Percentiles rank a stretch among this genome's conserved stretches.
Evolutionary conservation across 257 asterid genomes (phyloP).

Genomic region (Linderniella brevidens): DNA sequence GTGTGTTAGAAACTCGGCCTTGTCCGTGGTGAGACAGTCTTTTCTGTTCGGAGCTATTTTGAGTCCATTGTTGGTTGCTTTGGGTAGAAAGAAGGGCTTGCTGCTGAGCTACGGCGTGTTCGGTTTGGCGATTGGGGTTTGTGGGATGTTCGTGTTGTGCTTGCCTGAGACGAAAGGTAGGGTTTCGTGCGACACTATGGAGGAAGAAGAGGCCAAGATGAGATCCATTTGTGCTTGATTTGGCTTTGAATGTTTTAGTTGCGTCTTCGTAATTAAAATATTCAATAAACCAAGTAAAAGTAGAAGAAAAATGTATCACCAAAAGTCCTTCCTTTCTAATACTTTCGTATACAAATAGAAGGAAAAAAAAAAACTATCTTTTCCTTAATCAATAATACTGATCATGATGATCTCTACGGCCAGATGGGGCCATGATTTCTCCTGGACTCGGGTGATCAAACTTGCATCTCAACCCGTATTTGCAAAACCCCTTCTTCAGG

Average conservation of each 20-base stretch:
- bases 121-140: conserved; percentile 22
- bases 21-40: conserved; percentile 61
- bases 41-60: conserved; percentile 37
- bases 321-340: too few relatives aligned
- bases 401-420: background rate
- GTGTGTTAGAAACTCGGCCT: conserved; percentile 53
- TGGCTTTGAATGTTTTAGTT: too few relatives aligned
- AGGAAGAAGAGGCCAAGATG: conserved; percentile 27
- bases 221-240: too few relatives aligned
- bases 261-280: too few relatives aligned
- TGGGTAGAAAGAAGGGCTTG: conserved; percentile 24
- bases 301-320: too few relatives aligned
- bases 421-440: conserved; percentile 1
- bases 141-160: conserved; percentile 23
- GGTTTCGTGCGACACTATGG: conserved; percentile 31
- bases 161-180: conserved; percentile 61
- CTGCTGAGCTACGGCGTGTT: conserved; percentile 36
- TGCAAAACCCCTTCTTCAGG: conserved; percentile 8
- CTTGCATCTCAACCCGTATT: conserved; percentile 7
- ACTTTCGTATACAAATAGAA: too few relatives aligned
- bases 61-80: conserved; percentile 38
- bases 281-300: too few relatives aligned
- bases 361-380: too few relatives aligned
- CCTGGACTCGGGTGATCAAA: conserved; percentile 7
- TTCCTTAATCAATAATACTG: too few relatives aligned